Percentiles rank a stretch among this genome's conserved stretches.
phyloP scores from a whole-genome alignment of 805 yeast species.

The Wickerhamomyces queroliae region DNA sequence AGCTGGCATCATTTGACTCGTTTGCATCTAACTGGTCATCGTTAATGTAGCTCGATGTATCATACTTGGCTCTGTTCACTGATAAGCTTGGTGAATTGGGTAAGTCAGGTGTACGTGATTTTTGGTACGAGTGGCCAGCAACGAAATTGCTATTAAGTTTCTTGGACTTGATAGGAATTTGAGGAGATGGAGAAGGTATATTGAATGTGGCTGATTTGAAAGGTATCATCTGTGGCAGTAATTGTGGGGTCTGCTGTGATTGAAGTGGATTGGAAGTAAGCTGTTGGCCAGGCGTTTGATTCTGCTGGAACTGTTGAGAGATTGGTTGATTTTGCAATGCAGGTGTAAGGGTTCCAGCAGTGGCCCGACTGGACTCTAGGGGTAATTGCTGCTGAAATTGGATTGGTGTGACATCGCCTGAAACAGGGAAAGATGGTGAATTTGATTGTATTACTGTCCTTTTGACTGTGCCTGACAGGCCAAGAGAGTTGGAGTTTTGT shows the following conservation, averaged over 20 bases:
- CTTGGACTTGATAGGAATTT: constrained; percentile 5
- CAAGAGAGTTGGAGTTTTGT: constrained; percentile 4
- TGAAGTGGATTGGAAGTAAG: too few relatives aligned
- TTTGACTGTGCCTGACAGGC: constrained; percentile 1
- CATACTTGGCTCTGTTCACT: constrained; percentile 9
- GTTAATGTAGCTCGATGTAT: constrained; percentile 13
- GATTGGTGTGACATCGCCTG: neutral
- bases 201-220: constrained; percentile 1
- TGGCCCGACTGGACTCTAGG: neutral
- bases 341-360: neutral
- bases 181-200: constrained; percentile 1
- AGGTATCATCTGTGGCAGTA: constrained; percentile 5
- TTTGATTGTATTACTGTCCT: constrained; percentile 2
- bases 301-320: constrained; percentile 3
- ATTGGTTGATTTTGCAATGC: constrained; percentile 8
- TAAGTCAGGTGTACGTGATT: neutral
- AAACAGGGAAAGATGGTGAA: neutral
- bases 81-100: constrained; percentile 5
- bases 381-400: neutral
- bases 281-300: constrained; percentile 3
- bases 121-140: constrained; percentile 1
- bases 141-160: constrained; percentile 5
- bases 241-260: constrained; percentile 9
- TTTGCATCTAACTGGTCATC: constrained; percentile 18
- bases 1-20: constrained; percentile 13